Percentiles rank a stretch among this genome's conserved stretches.
These are phyloP conservation scores for Trematosphaeria pertusa DNA, from an alignment of 2,329 filamentous ascomycete species.

Conservation along the genomic window DNA sequence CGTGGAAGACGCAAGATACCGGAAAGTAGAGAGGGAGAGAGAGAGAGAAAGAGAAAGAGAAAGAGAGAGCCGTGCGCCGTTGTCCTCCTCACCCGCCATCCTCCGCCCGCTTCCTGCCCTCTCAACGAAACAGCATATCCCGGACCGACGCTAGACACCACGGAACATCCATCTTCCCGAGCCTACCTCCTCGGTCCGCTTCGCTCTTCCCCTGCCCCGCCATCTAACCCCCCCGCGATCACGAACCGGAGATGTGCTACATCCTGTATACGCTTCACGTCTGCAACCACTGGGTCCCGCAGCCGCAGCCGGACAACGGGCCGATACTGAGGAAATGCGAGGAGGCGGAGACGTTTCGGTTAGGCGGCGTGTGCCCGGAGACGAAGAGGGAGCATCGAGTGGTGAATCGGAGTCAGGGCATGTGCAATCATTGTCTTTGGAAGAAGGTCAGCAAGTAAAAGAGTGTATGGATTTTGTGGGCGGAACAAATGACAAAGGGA, in stretches of 20 bases:
- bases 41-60: no score
- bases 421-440: conserved; percentile 41
- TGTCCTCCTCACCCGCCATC: not conserved
- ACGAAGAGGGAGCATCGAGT: conserved; percentile 38
- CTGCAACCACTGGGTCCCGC: conserved; percentile 42
- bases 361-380: conserved; percentile 35
- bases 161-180: conserved; percentile 1
- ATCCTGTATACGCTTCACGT: conserved; percentile 41
- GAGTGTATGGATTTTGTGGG: no score
- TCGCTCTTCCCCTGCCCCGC: not conserved
- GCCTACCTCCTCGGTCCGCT: not conserved
- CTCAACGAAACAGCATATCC: not conserved
- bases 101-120: not conserved
- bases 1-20: no score
- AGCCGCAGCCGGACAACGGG: conserved; percentile 34
- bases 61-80: no score
- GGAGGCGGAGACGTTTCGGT: conserved; percentile 32
- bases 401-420: conserved; percentile 38
- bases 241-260: conserved; percentile 32
- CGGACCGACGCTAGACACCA: not conserved
- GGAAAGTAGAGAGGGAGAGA: no score
- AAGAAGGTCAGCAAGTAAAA: conserved; percentile 26
- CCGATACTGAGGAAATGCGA: conserved; percentile 37
- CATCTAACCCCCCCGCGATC: not conserved
- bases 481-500: no score